Conservation (phyloP, 2,329 filamentous ascomycete genomes). For the Alternaria alternata region DNA sequence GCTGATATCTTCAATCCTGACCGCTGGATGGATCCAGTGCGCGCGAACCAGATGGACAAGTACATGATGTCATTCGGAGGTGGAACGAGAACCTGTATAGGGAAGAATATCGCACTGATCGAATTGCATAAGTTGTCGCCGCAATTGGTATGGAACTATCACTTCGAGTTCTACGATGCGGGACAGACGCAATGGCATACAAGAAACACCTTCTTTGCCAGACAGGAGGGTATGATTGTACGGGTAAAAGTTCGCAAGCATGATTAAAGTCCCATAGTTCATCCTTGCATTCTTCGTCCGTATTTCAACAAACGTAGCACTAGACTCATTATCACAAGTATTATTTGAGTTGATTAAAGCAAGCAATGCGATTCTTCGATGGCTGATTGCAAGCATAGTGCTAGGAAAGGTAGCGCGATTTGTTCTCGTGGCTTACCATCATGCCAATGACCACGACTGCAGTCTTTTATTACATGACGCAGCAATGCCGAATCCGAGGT, state of each 20-base stretch:
- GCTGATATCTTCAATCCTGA: slow-evolving; percentile 55
- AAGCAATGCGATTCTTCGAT: no score
- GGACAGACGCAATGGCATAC: background rate
- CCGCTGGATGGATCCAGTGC: slow-evolving; percentile 51
- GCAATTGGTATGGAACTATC: background rate
- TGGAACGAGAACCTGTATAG: slow-evolving; percentile 46
- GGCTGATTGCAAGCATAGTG: no score
- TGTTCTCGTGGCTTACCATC: no score
- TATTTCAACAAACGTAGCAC: background rate
- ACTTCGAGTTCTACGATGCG: background rate
- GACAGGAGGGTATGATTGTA: background rate
- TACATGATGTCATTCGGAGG: slow-evolving; percentile 50
- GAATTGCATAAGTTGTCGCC: background rate
- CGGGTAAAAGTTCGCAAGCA: background rate
- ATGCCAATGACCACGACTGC: no score
- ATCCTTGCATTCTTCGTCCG: background rate
- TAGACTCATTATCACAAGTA: no score
- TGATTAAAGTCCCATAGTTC: background rate
- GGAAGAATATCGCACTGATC: slow-evolving; percentile 26
- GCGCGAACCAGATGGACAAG: slow-evolving; percentile 28
- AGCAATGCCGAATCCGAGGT: no score
- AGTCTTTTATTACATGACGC: no score
- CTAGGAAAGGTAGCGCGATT: no score
- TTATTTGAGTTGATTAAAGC: no score
- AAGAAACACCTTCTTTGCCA: background rate